A percentile compares a stretch with the other conserved stretches of the same genome.
phyloP scores from a whole-genome alignment of 257 asterid species.

The Parsonsia alboflavescens region DNA sequence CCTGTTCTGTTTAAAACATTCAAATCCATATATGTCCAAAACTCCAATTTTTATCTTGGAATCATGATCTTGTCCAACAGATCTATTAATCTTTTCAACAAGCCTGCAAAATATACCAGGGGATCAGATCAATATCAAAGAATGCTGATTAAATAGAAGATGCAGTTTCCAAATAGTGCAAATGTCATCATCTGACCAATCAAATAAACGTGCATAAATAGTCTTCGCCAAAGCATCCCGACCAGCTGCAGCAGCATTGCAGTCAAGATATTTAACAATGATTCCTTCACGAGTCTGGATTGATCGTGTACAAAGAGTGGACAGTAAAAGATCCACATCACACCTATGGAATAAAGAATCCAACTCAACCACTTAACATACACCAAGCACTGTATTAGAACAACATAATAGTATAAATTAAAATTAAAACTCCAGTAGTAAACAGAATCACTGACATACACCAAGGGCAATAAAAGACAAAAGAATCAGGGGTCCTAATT shows the following conservation, averaged over 20 bases:
- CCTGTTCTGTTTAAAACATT: slow-evolving; percentile 93
- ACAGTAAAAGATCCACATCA: slow-evolving; percentile 67
- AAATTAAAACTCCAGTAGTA: background rate
- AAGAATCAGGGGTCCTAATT: too few species aligned
- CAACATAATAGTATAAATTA: background rate
- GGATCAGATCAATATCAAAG: slow-evolving; percentile 10
- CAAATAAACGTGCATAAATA: slow-evolving; percentile 86
- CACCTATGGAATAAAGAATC: slow-evolving; percentile 50
- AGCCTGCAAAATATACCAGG: slow-evolving; percentile 60
- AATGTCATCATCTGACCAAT: slow-evolving; percentile 58
- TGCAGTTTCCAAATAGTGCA: slow-evolving; percentile 14
- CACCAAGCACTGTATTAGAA: background rate
- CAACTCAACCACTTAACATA: slow-evolving; percentile 13
- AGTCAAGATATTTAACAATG: slow-evolving; percentile 84
- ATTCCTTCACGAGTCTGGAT: slow-evolving; percentile 91
- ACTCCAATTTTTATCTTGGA: slow-evolving; percentile 91
- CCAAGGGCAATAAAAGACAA: background rate
- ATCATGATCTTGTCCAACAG: slow-evolving; percentile 95
- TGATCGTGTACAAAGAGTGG: slow-evolving; percentile 84
- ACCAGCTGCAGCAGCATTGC: slow-evolving; percentile 87
- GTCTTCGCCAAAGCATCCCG: slow-evolving; percentile 98
- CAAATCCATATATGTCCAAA: slow-evolving; percentile 96
- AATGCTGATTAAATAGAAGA: slow-evolving; percentile 16
- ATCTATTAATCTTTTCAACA: slow-evolving; percentile 86
- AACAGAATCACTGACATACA: background rate